Evolutionary conservation across 2,329 filamentous ascomycete genomes (phyloP).

Genomic region (Monilinia vaccinii-corymbosi): DNA sequence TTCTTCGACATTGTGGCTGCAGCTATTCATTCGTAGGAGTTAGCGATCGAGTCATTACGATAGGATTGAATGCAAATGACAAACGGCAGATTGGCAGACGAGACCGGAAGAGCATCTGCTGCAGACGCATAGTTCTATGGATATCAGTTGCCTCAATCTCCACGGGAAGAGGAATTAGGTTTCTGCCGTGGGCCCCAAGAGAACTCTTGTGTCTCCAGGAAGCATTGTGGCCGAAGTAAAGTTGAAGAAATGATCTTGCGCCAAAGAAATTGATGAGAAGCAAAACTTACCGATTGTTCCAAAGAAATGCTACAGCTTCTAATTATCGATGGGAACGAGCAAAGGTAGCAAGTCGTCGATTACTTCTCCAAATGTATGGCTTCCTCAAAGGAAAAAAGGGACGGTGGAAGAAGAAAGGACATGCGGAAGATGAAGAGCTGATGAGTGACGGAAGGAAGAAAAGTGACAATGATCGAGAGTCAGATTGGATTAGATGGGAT

Average conservation of each 20-base stretch:
- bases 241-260: background rate
- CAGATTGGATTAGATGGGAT: background rate
- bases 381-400: slow-evolving; percentile 1
- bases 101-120: background rate
- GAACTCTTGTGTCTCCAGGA: background rate
- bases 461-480: background rate
- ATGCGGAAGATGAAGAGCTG: background rate
- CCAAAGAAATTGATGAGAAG: background rate
- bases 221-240: background rate
- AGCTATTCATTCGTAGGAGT: slow-evolving; percentile 3
- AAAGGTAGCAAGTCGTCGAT: slow-evolving; percentile 20
- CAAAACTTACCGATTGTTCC: background rate
- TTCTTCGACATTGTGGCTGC: slow-evolving; percentile 20
- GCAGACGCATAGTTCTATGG: background rate
- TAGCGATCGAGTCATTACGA: slow-evolving; percentile 3
- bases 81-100: background rate
- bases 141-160: background rate
- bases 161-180: background rate
- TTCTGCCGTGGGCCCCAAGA: background rate
- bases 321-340: slow-evolving; percentile 20
- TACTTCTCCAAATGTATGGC: slow-evolving; percentile 14
- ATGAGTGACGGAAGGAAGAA: slow-evolving; percentile 11
- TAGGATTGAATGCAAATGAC: background rate
- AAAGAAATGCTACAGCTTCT: slow-evolving; percentile 5
- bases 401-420: slow-evolving; percentile 6